phyloP scores from a whole-genome alignment of 2,329 filamentous ascomycete genomes.

The Salinomyces thailandicus region DNA sequence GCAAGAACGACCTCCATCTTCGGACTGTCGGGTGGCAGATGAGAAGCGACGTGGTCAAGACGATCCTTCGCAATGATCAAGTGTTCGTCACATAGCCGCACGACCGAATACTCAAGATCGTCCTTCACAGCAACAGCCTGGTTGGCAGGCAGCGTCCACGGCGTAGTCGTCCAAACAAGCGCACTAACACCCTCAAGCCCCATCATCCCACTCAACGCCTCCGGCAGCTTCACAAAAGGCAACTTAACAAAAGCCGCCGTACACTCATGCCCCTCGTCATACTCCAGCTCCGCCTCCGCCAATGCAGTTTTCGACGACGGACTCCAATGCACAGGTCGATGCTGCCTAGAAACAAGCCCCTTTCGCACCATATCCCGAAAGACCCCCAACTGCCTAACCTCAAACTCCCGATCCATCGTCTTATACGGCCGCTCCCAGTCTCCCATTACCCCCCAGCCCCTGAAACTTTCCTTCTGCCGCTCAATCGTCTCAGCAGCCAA shows the following conservation, averaged over 20 bases:
- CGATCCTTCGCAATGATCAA: conserved; percentile 64
- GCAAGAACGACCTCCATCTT: conserved; percentile 51
- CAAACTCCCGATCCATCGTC: conserved; percentile 68
- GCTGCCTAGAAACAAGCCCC: conserved; percentile 62
- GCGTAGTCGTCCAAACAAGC: conserved; percentile 98
- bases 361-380: conserved; percentile 66
- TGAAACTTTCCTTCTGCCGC: conserved; percentile 63
- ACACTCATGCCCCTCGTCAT: conserved; percentile 63
- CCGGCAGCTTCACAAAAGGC: conserved; percentile 46
- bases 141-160: conserved; percentile 94
- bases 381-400: conserved; percentile 62
- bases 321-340: conserved; percentile 82
- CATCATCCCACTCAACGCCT: conserved; percentile 29
- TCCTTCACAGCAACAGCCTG: conserved; percentile 63
- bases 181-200: conserved; percentile 51
- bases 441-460: conserved; percentile 65
- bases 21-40: conserved; percentile 29
- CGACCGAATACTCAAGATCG: conserved; percentile 7
- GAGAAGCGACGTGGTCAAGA: conserved; percentile 46
- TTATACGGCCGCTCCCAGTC: conserved; percentile 69
- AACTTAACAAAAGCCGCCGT: conserved; percentile 71
- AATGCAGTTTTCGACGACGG: conserved; percentile 67
- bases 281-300: conserved; percentile 77
- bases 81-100: conserved; percentile 24
- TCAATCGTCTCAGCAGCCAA: conserved; percentile 59